Conservation (phyloP, 2,329 filamentous ascomycete species). For the Hymenoscyphus linearis region DNA sequence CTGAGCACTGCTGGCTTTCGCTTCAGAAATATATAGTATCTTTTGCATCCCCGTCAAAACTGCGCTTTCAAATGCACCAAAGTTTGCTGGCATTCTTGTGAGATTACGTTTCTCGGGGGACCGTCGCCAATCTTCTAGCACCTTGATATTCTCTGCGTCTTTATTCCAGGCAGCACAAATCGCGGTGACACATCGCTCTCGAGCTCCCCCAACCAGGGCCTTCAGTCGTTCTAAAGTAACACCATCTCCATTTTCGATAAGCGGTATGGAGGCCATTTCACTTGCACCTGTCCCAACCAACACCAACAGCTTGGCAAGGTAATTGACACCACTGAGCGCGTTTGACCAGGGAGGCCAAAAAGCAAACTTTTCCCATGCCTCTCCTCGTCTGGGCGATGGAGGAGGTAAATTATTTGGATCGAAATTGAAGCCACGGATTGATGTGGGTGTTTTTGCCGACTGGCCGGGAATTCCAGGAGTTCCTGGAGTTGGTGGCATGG, state of each 20-base stretch:
- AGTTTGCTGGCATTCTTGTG: slow-evolving; percentile 84
- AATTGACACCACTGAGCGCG: slow-evolving; percentile 85
- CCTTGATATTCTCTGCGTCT: slow-evolving; percentile 88
- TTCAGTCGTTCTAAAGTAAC: slow-evolving; percentile 68
- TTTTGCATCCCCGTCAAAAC: slow-evolving; percentile 86
- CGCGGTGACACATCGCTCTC: slow-evolving; percentile 80
- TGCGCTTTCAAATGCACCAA: slow-evolving; percentile 78
- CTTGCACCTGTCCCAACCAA: slow-evolving; percentile 82
- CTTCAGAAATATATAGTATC: slow-evolving; percentile 86
- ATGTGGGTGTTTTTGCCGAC: slow-evolving; percentile 43
- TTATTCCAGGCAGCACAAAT: slow-evolving; percentile 88
- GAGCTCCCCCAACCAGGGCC: slow-evolving; percentile 66
- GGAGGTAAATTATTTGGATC: slow-evolving; percentile 72
- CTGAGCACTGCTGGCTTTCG: slow-evolving; percentile 64
- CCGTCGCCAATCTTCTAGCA: slow-evolving; percentile 89
- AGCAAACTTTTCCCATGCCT: slow-evolving; percentile 87
- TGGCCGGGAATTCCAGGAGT: slow-evolving; percentile 53
- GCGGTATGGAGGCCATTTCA: slow-evolving; percentile 72
- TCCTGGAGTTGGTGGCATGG: slow-evolving; percentile 63
- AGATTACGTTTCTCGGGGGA: slow-evolving; percentile 77
- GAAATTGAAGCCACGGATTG: slow-evolving; percentile 68
- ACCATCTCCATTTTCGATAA: slow-evolving; percentile 52
- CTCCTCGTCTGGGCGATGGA: slow-evolving; percentile 71
- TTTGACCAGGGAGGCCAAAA: slow-evolving; percentile 96
- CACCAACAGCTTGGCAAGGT: slow-evolving; percentile 74